A percentile compares a stretch with the other conserved stretches of the same genome.
phyloP scores from a whole-genome alignment of 768 basidiomycete genomes.

The Termitomyces sp. region DNA sequence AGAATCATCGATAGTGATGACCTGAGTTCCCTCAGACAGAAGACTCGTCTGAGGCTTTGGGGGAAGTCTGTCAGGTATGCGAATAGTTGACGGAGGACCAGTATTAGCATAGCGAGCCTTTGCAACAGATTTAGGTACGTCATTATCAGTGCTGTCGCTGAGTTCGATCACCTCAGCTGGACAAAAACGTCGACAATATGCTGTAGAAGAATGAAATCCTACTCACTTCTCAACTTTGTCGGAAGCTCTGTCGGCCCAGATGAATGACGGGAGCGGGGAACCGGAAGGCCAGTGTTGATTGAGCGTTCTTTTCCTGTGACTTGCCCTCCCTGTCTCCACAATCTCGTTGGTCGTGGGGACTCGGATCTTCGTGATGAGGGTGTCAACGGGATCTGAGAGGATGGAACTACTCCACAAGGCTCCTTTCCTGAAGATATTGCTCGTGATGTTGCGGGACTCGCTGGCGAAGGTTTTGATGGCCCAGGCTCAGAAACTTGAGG shows the following conservation, averaged over 20 bases:
- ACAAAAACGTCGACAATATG: background rate
- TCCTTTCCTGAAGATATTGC: background rate
- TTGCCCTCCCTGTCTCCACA: background rate
- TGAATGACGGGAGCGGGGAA: background rate
- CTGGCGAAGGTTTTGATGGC: background rate
- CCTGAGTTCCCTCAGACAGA: background rate
- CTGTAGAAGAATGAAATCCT: background rate
- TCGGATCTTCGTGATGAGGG: background rate
- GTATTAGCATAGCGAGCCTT: background rate
- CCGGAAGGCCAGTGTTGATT: background rate
- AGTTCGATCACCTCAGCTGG: constrained; percentile 9
- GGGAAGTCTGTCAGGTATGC: background rate
- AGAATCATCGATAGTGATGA: constrained; percentile 5
- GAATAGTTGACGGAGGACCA: constrained; percentile 4
- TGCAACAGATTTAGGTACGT: background rate
- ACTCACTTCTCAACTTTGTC: background rate
- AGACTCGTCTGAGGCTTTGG: background rate
- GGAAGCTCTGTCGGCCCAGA: background rate
- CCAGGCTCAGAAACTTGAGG: background rate
- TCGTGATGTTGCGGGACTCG: background rate
- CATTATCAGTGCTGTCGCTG: constrained; percentile 2
- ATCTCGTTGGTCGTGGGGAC: background rate
- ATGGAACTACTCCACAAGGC: background rate
- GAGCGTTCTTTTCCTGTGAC: background rate
- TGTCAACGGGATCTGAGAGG: background rate